Base-by-base conservation (phyloP, 1,284 basidiomycete species). In the Earliella scabrosa region DNA sequence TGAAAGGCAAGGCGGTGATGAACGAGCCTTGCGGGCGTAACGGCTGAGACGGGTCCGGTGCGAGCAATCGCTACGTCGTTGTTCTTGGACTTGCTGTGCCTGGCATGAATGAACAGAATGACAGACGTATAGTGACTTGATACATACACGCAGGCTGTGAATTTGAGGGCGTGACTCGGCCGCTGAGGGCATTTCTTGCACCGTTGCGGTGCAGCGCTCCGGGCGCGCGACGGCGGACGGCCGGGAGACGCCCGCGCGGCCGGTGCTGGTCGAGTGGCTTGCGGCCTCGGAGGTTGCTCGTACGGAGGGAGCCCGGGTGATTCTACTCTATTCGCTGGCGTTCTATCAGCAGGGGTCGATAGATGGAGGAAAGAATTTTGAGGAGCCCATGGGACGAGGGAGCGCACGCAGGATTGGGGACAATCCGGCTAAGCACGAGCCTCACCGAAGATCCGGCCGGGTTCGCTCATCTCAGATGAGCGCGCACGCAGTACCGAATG, bases 361-460 rank as follows among this genome's bases (percentile, higher is more conserved):
- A 39, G 56, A 54, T 56, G 24, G 40, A 49, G 45, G 56, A 54
- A 49, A 26, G 35, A 44, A 46, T 40, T 18, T 32, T 32, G 29
- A 26, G 10, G 7, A 21, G 40, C 8, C 47, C 51, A 53, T 54
- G 47, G 32, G 51, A 36, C 34, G 24, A 40, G 27, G 38, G 41
- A 35, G 50, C 40, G 52, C 47, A 34, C 34, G 45, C 23, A 51
- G 50, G 39, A 41, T 41, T 29, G 52, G 50, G 52, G 36, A 44
- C 35, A 24, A 46, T 26, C 54, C 50, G 53, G 56, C 38, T 41
- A 50, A 29, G 54, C 56, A 56, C 54, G 52, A 52, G 50, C 52
- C 48, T 48, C 52, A 49, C 56, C 53, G 58, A 60, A 60, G 61
- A 60, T 63, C 61, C 61, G 61, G 61, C 61, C 61, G 61, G 58